Percentiles rank a stretch among this genome's conserved stretches.
Evolutionary conservation across 495 filamentous ascomycete species (phyloP).

Genomic region (Penicillium parvum): DNA sequence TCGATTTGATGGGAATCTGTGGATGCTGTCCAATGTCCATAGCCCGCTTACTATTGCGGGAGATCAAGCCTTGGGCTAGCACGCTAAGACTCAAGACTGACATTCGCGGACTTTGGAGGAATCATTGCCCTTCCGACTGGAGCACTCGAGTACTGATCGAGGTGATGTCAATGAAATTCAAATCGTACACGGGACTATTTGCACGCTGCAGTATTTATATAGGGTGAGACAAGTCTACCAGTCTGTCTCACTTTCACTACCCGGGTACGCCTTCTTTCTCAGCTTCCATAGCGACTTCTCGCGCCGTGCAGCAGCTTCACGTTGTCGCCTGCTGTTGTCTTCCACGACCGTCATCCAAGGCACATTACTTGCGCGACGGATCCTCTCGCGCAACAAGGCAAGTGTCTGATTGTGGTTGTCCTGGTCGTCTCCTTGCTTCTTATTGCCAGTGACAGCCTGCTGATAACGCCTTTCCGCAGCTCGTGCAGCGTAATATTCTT

Average conservation of each 20-base stretch:
- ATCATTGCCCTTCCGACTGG: no score
- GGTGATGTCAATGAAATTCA: no score
- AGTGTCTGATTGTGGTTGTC: constrained; percentile 20
- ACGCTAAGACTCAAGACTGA: no score
- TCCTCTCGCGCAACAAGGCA: constrained; percentile 28
- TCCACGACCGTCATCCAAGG: constrained; percentile 48
- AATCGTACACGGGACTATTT: no score
- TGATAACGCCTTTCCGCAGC: constrained; percentile 36
- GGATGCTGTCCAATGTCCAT: no score
- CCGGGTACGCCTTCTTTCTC: constrained; percentile 42
- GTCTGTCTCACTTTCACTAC: constrained; percentile 41
- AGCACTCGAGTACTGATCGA: no score
- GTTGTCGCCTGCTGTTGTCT: constrained; percentile 30
- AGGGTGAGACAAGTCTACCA: constrained; percentile 18
- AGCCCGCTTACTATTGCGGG: no score
- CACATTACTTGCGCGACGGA: constrained; percentile 38
- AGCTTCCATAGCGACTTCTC: constrained; percentile 43
- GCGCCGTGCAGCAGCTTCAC: constrained; percentile 28
- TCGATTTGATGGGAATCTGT: no score
- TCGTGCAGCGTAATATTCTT: constrained; percentile 41
- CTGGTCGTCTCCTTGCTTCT: constrained; percentile 22
- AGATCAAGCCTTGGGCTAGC: no score
- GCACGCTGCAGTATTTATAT: no score
- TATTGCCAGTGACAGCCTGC: constrained; percentile 13
- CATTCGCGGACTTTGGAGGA: no score